Evolutionary conservation across 164 flowering plant species (phyloP).

Genomic region (Aristolochia californica): DNA sequence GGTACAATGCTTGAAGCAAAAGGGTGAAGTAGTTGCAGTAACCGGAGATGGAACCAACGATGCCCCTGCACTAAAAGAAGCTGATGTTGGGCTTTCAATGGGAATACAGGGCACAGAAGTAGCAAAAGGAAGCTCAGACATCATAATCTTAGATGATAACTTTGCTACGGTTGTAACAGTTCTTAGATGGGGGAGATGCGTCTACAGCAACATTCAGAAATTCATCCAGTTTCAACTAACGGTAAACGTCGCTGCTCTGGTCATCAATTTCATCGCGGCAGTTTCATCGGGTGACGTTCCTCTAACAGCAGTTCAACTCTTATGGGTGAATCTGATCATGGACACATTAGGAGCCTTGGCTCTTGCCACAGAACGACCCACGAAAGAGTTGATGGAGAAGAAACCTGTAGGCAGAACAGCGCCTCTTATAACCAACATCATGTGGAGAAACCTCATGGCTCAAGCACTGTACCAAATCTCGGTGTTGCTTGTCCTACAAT

Average conservation of each 20-base stretch:
- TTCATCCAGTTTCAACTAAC: slow-evolving; percentile 47
- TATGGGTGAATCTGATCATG: slow-evolving; percentile 44
- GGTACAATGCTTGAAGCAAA: slow-evolving; percentile 30
- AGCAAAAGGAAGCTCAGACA: slow-evolving; percentile 26
- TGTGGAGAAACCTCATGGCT: slow-evolving; percentile 8
- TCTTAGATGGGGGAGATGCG: slow-evolving; percentile 36
- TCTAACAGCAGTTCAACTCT: slow-evolving; percentile 26
- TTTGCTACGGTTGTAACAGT: slow-evolving; percentile 26
- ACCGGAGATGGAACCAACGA: slow-evolving; percentile 42
- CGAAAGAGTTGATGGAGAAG: slow-evolving; percentile 6
- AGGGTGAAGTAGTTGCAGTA: slow-evolving; percentile 36
- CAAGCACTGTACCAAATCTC: slow-evolving; percentile 6
- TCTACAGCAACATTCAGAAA: slow-evolving; percentile 35
- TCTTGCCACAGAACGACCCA: slow-evolving; percentile 8
- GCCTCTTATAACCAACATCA: slow-evolving; percentile 7
- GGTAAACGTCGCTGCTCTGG: slow-evolving; percentile 31
- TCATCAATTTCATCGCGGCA: slow-evolving; percentile 28
- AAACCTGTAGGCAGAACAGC: slow-evolving; percentile 8
- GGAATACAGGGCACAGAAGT: slow-evolving; percentile 39
- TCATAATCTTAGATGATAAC: slow-evolving; percentile 31
- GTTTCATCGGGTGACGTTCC: slow-evolving; percentile 29
- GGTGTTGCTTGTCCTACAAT: slow-evolving; percentile 3
- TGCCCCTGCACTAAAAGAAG: slow-evolving; percentile 32
- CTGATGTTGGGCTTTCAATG: slow-evolving; percentile 38
- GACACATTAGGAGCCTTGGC: slow-evolving; percentile 14